A percentile compares a stretch with the other conserved stretches of the same genome.
Conservation (phyloP, 352 stramenopile genomes). For the Thalassiosira oceanica region DNA sequence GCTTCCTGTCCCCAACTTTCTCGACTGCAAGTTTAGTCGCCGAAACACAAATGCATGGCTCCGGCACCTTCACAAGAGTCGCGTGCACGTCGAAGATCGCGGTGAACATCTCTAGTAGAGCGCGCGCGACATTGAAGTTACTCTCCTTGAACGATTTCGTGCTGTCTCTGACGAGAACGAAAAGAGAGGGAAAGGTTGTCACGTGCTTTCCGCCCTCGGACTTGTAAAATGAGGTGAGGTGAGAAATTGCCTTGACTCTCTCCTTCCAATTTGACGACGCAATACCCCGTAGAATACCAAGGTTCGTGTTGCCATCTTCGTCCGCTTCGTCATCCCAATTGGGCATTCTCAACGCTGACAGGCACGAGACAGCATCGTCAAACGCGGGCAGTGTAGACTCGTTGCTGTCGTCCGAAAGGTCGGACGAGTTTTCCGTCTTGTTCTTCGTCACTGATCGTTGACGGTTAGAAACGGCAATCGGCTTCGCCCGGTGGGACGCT, state of each 20-base stretch:
- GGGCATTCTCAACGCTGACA: slow-evolving; percentile 55
- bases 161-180: slow-evolving; percentile 64
- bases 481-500: too few species aligned
- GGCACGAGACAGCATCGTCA: slow-evolving; percentile 59
- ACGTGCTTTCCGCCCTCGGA: slow-evolving; percentile 6
- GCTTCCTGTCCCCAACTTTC: slow-evolving; percentile 80
- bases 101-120: slow-evolving; percentile 67
- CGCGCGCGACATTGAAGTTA: slow-evolving; percentile 80
- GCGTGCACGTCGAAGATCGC: slow-evolving; percentile 55
- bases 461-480: too few species aligned
- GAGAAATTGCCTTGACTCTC: slow-evolving; percentile 63
- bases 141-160: slow-evolving; percentile 81
- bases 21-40: slow-evolving; percentile 47
- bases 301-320: too few species aligned
- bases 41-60: slow-evolving; percentile 32
- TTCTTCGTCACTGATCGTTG: too few species aligned
- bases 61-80: slow-evolving; percentile 17
- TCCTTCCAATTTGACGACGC: slow-evolving; percentile 71
- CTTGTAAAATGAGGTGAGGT: slow-evolving; percentile 57
- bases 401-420: too few species aligned
- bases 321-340: slow-evolving; percentile 67
- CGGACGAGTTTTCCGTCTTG: too few species aligned
- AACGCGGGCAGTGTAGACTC: slow-evolving; percentile 42
- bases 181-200: slow-evolving; percentile 33
- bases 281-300: slow-evolving; percentile 67